These are phyloP conservation scores for Pseudocercospora macadamiae DNA, from an alignment of 2,329 filamentous ascomycete species.

Conservation along the genomic window DNA sequence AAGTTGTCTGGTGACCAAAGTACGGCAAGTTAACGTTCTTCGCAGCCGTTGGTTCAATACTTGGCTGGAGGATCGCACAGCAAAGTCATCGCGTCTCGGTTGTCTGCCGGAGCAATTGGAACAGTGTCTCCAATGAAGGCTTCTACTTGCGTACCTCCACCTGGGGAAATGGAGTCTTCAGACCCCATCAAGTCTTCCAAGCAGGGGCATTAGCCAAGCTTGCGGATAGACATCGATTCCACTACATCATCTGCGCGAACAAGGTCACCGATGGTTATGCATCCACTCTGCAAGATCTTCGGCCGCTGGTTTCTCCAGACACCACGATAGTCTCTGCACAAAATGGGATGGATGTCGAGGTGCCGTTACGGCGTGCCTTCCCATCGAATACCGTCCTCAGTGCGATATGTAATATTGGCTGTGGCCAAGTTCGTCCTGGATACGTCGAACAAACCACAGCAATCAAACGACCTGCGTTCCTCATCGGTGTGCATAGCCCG, in stretches of 20 bases:
- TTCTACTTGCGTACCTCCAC: conserved; percentile 26
- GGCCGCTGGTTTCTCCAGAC: conserved; percentile 14
- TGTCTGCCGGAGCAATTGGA: conserved; percentile 31
- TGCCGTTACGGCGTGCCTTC: conserved; percentile 23
- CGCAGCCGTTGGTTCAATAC: conserved; percentile 29
- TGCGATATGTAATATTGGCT: conserved; percentile 30
- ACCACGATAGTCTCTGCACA: conserved; percentile 30
- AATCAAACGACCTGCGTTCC: conserved; percentile 25
- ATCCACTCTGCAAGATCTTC: conserved; percentile 21
- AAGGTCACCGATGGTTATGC: conserved; percentile 26
- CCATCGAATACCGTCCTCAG: conserved; percentile 29
- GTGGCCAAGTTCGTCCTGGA: conserved; percentile 26
- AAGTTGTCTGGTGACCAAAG: no score
- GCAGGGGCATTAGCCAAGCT: conserved; percentile 11
- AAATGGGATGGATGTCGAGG: conserved; percentile 32
- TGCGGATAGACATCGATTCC: conserved; percentile 18
- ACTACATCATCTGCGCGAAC: conserved; percentile 31
- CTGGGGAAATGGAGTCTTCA: conserved; percentile 30
- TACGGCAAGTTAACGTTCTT: no score
- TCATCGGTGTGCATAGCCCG: conserved; percentile 18
- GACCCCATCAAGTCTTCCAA: conserved; percentile 24
- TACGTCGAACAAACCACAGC: conserved; percentile 25
- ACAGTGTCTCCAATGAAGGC: conserved; percentile 20
- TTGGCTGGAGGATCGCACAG: conserved; percentile 33
- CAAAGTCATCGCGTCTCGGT: conserved; percentile 26